Evolutionary conservation across 495 filamentous ascomycete species (phyloP).

Genomic region (Hypoxylon lienhwacheense): DNA sequence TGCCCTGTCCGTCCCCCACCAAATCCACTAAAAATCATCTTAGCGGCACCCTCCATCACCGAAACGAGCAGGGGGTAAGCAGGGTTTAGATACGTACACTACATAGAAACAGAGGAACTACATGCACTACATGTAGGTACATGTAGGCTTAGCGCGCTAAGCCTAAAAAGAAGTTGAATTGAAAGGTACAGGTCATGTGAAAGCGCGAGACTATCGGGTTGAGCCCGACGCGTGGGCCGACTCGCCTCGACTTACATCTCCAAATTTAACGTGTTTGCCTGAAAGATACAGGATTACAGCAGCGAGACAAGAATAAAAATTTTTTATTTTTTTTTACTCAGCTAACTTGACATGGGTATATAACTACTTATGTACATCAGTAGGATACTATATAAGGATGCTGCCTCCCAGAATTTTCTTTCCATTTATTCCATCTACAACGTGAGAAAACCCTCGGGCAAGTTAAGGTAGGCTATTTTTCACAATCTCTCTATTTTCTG

Average conservation of each 20-base stretch:
- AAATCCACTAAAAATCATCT: conserved; percentile 14
- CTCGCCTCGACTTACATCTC: conserved; percentile 40
- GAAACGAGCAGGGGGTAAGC: too few species aligned
- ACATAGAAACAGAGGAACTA: conserved; percentile 27
- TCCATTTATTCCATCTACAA: conserved; percentile 18
- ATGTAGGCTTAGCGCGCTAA: conserved; percentile 18
- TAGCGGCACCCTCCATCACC: too few species aligned
- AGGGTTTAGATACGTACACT: conserved; percentile 1
- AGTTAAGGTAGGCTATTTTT: conserved; percentile 31
- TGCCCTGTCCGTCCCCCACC: conserved; percentile 19
- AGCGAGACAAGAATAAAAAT: conserved; percentile 1
- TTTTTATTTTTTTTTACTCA: too few species aligned
- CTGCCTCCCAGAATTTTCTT: conserved; percentile 25
- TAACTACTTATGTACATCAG: too few species aligned
- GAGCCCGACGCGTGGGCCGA: conserved; percentile 36
- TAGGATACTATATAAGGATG: conserved; percentile 40
- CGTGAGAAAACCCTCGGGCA: conserved; percentile 17
- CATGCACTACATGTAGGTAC: too few species aligned
- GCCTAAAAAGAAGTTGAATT: conserved; percentile 19
- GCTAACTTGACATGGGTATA: conserved; percentile 37
- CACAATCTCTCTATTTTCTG: background rate
- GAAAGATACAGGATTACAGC: conserved; percentile 22
- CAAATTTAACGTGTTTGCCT: conserved; percentile 41
- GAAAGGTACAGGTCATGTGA: conserved; percentile 36
- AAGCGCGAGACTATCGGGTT: conserved; percentile 36